Evolutionary conservation across 2,329 filamentous ascomycete genomes (phyloP), one percentile per base, ranked within the genome.

Genomic region (Monosporascus cannonballus): DNA sequence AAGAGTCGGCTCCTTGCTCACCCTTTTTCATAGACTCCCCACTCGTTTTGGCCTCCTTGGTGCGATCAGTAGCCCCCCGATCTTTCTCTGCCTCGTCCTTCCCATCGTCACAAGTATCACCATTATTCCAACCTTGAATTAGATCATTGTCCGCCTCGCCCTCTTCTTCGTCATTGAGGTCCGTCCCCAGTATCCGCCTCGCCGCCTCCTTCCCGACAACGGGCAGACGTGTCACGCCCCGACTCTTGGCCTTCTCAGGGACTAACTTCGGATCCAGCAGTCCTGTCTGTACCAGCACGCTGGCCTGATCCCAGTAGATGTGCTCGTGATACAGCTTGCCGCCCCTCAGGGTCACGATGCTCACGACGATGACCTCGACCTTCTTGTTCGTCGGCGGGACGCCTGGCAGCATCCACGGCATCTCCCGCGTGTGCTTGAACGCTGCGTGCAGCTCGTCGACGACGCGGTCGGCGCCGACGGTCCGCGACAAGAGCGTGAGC

Each of bases 291-390:
- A 76, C 69, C n/a, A 88, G 67, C 8, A 81, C 80, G 0, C 80
- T 86, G 0, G 76, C 81, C 61, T 87, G 84, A 52, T 88, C 85
- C 85, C 85, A 88, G 9, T 78, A 75, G 14, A 88, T 83, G 56
- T 87, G 84, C 61, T 88, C 85, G 52, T 86, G 81, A 54, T 80
- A 84, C 1, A 88, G 66, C 2, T 80, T 74, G 50, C 86, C 83
- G 0, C 84, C 85, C 0, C 84, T 74, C 48, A 88, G 73, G 34
- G 82, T 82, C 0, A 87, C 83, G 2, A 88, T 74, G 2, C 78
- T 77, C 0, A 82, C 84, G 47, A 87, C 77, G 0, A 84, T 79
- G 11, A 88, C 73, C 39, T 80, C 73, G 11, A 85, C 73, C 4
- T 72, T 69, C 48, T 71, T 73, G 36, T 73, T 69, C 0, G 83